Percentiles rank a stretch among this genome's conserved stretches.
These are phyloP conservation scores for Schwanniomyces yamadae DNA, from an alignment of 805 yeast genomes.

Conservation along the genomic window DNA sequence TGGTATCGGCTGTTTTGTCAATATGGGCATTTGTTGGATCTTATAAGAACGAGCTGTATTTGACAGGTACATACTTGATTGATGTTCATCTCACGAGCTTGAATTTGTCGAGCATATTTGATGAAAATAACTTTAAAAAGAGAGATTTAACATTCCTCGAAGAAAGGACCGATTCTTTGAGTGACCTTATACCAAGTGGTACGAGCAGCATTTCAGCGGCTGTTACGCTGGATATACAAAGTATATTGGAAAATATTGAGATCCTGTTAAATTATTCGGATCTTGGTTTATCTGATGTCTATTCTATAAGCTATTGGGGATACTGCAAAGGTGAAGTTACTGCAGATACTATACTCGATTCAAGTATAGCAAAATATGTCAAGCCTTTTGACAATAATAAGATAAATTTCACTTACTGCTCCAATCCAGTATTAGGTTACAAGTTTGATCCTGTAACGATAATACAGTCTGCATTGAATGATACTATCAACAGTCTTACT, in stretches of 20 bases:
- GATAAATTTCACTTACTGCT: conserved; percentile 48
- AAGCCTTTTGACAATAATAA: conserved; percentile 27
- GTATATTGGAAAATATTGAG: conserved; percentile 20
- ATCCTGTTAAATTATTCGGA: conserved; percentile 23
- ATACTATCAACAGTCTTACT: conserved; percentile 21
- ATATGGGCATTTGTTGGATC: conserved; percentile 41
- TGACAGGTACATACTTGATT: conserved; percentile 35
- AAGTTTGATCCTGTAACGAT: conserved; percentile 51
- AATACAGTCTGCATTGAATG: conserved; percentile 31
- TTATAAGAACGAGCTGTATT: conserved; percentile 30
- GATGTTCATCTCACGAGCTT: conserved; percentile 34
- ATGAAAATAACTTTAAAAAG: conserved; percentile 12
- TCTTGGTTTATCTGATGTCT: conserved; percentile 42
- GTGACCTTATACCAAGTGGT: not conserved
- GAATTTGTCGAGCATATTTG: conserved; percentile 30
- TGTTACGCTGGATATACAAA: conserved; percentile 8
- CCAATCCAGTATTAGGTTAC: conserved; percentile 54
- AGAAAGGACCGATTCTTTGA: not conserved
- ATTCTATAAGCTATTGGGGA: conserved; percentile 43
- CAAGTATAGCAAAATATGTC: conserved; percentile 7
- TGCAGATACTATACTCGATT: conserved; percentile 4
- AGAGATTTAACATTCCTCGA: conserved; percentile 6
- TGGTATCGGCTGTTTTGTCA: conserved; percentile 30
- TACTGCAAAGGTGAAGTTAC: conserved; percentile 36
- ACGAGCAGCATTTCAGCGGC: conserved; percentile 11